phyloP scores from a whole-genome alignment of 2,329 filamentous ascomycete genomes.

The Knufia fluminis region DNA sequence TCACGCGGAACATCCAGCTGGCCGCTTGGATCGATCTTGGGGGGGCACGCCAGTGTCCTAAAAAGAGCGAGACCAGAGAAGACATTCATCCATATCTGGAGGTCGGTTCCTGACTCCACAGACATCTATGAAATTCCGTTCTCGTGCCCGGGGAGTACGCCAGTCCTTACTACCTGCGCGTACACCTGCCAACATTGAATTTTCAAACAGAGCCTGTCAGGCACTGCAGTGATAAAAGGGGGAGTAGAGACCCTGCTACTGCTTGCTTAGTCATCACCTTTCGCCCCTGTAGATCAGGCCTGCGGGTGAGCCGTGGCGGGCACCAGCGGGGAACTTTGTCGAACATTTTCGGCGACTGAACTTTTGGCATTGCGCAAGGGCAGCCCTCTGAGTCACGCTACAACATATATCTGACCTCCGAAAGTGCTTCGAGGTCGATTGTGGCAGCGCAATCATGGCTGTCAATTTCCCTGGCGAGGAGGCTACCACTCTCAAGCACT shows the following conservation, averaged over 20 bases:
- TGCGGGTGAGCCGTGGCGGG: not conserved
- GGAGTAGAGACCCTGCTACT: not conserved
- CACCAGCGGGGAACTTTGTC: conserved; percentile 1
- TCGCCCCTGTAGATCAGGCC: not conserved
- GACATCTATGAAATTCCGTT: too few species aligned
- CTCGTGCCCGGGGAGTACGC: not conserved
- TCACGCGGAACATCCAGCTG: too few species aligned
- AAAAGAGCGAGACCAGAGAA: too few species aligned
- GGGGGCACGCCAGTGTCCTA: too few species aligned
- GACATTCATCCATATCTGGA: too few species aligned
- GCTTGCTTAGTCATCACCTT: not conserved
- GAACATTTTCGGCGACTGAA: conserved; percentile 1
- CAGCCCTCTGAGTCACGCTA: conserved; percentile 4
- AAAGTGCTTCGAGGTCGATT: not conserved
- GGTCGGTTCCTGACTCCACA: too few species aligned
- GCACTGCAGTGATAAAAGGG: not conserved
- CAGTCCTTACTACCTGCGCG: not conserved
- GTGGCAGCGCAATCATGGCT: conserved; percentile 48
- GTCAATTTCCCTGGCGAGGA: conserved; percentile 92
- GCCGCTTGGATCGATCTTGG: too few species aligned
- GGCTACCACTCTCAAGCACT: conserved; percentile 71
- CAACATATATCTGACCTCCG: not conserved
- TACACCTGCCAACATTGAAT: too few species aligned
- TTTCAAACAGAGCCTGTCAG: too few species aligned
- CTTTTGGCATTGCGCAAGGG: not conserved